Evolutionary conservation across 257 asterid genomes (phyloP), one percentile per base, ranked within the genome.

Genomic region (Jasminum sambac): DNA sequence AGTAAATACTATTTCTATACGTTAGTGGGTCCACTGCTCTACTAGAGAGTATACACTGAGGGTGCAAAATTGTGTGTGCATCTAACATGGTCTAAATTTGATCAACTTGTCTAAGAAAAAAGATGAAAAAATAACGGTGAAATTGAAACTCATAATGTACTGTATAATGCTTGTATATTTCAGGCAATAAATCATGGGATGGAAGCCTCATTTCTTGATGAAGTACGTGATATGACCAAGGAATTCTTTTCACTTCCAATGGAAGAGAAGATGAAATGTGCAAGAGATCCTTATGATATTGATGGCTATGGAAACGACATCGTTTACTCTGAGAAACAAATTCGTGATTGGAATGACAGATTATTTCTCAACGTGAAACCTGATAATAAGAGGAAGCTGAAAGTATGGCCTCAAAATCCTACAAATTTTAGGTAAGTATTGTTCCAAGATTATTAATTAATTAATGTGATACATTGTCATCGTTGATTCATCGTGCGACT

Each of bases 401-500:
- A 78, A 2, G 71, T 74, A 0, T 84, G 84, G 85, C 88, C 88
- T 0, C 67, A 81, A 65, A 74, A 73, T n/a, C 88, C 88, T 1
- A 0, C 5, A 9, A 66, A 55, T 26, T 81, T 84, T 41, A 84
- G 79, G 87, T 72, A 59, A 44, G 4, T 4, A 30, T 1, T 40
- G 42, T 50, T 50, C 5, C 11, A 48, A n/a, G 24, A 48, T n/a
- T 48, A 16, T n/a, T n/a, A 44, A n/a, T n/a, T n/a, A n/a, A n/a
- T n/a, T n/a, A n/a, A n/a, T n/a, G n/a, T n/a, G n/a, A n/a, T n/a
- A n/a, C n/a, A n/a, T n/a, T n/a, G n/a, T n/a, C n/a, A n/a, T n/a
- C n/a, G n/a, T n/a, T n/a, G n/a, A n/a, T n/a, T n/a, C n/a, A n/a
- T n/a, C n/a, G n/a, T n/a, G n/a, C n/a, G n/a, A n/a, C n/a, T n/a